Base-by-base conservation (phyloP, 495 filamentous ascomycete genomes). In the Thermothielavioides terrestris region DNA sequence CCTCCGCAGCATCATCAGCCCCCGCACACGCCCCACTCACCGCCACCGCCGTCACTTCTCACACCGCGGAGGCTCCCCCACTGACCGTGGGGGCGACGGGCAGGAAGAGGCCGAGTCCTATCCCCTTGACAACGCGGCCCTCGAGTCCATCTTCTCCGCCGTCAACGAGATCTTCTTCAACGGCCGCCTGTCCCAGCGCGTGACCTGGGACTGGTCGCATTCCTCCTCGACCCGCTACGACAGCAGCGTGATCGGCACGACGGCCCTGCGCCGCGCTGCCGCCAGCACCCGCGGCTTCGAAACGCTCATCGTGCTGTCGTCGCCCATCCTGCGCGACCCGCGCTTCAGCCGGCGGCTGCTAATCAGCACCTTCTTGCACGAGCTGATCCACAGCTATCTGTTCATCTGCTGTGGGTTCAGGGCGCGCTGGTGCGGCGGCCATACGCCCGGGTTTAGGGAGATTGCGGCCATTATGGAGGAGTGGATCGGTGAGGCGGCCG, bases 281-380 rank as follows among this genome's bases (percentile, higher is more conserved):
- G 47, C 65, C 21, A 49, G 53, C 32, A 59, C 52, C 0, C 59
- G 62, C 21, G 76, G 76, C 14, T 77, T 69, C 57, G 76, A 79
- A 56, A 78, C 77, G 3, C 63, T 77, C 27, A 77, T 80, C 45
- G 71, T 77, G 31, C 64, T 80, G 25, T 77, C 73, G 26, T 61
- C 67, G 18, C 64, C 72, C 9, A 76, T 79, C 20, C 67, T 80
- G 15, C 59, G 64, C 21, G 62, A 69, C 39, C 50, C 54, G 27
- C 63, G 60, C 31, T 79, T 74, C 58, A 74, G 74, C 53, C 59
- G 74, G 12, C 65, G 71, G 31, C 65, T 80, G 26, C 67, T 80
- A 25, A 77, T 80, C 46, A 74, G 70, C 17, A 74, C 77, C 2
- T 78, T 80, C 46, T 57, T 80, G 45, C 77, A 80, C 56, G 77